Base-by-base conservation (phyloP, 352 stramenopile species). In the Globisporangium heterothallicum region DNA sequence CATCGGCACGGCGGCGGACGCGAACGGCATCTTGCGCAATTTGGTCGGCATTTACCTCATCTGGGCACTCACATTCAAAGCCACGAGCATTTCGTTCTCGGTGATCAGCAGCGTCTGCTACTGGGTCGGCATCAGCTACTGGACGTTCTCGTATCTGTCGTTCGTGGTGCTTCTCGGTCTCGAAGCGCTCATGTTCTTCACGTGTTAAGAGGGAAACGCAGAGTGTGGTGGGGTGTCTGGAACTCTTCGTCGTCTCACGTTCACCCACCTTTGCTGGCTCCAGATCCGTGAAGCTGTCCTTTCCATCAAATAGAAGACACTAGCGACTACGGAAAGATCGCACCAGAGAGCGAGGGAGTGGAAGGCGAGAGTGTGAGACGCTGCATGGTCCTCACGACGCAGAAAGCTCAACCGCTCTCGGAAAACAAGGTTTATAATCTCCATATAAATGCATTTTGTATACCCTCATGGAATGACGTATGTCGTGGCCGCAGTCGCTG, bases 131-230 rank as follows among this genome's bases (percentile, higher is more conserved):
- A 84, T 90, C 42, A 82, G 70, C 56, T 81, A 71, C 54, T 75
- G 63, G 65, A 87, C 72, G 44, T 84, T 83, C 67, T 59, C 68
- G 45, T 53, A 84, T 53, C 69, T 88, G 27, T 69, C 64, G 43
- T 49, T 85, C 43, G 42, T 84, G 40, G 57, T 73, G 40, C 68
- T 66, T 7, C 24, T 87, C 24, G 77, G 53, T 24, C 64, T 82
- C 21, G 79, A 90, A 60, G 64, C 58, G 35, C 63, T 86, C 68
- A 88, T 90, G 79, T 90, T 80, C 61, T 79, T 87, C 67, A 88
- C 79, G 42, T 90, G 79, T 59, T 90, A 81, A 70, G 16, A 29
- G 26, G 46, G 32, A 18, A 38, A n/a, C 8, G 32, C 32, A 38
- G 32, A n/a, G 32, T n/a, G 32, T 16, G 32, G 32, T 16, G 10